A percentile compares a stretch with the other conserved stretches of the same genome.
Conservation (phyloP, 78 protist genomes). For the Protostelium mycophagum region DNA sequence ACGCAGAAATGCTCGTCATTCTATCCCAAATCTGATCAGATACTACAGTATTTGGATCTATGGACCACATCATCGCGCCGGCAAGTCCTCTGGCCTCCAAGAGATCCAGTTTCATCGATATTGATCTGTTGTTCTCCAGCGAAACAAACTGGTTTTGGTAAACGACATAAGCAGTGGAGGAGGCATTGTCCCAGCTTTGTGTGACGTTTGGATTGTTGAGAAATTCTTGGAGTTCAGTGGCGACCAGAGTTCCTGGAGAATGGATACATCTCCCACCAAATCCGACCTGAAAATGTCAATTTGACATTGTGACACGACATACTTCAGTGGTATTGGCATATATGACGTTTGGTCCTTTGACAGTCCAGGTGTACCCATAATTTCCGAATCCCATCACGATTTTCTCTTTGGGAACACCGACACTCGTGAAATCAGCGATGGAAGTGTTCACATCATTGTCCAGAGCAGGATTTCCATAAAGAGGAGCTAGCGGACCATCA, state of each 20-base stretch:
- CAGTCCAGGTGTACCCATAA: neutral
- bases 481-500: neutral
- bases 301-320: neutral
- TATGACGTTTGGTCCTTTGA: neutral
- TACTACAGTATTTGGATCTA: neutral
- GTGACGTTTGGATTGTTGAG: neutral
- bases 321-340: neutral
- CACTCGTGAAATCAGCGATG: neutral
- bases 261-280: neutral
- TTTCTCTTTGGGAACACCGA: neutral
- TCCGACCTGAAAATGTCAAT: too few species aligned
- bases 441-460: neutral
- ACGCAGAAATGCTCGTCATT: too few species aligned
- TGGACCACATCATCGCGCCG: neutral
- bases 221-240: neutral
- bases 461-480: neutral
- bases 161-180: neutral
- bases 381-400: neutral
- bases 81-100: neutral
- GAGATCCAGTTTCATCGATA: neutral
- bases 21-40: too few species aligned
- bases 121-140: neutral
- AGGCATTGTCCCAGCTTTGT: neutral
- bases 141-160: neutral
- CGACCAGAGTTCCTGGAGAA: neutral